Conservation (phyloP, 1,284 basidiomycete species). For the Trichosporon sp. region DNA sequence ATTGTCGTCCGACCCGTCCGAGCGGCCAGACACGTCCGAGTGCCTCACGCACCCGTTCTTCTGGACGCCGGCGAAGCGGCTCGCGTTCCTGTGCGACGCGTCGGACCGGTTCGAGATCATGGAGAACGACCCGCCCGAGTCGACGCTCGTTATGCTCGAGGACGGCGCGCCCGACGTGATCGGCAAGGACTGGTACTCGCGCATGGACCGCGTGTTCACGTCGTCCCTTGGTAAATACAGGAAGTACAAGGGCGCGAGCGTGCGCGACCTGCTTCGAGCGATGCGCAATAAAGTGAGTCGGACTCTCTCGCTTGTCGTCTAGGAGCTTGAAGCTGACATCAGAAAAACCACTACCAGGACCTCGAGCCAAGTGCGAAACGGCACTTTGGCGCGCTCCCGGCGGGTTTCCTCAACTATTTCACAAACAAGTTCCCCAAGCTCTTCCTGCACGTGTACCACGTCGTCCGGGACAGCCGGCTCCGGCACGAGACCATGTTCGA, state of each 20-base stretch:
- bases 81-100: conserved; percentile 92
- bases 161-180: conserved; percentile 63
- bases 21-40: conserved; percentile 78
- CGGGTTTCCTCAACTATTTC: conserved; percentile 89
- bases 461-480: conserved; percentile 63
- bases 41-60: conserved; percentile 93
- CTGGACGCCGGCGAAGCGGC: conserved; percentile 80
- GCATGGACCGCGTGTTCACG: conserved; percentile 82
- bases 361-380: conserved; percentile 82
- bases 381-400: conserved; percentile 81
- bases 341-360: conserved; percentile 96
- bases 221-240: conserved; percentile 94
- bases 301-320: background rate
- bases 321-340: conserved; percentile 18
- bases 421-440: conserved; percentile 83
- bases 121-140: conserved; percentile 82
- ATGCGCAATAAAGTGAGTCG: conserved; percentile 82
- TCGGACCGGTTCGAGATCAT: conserved; percentile 98
- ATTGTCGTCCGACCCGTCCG: conserved; percentile 67
- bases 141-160: conserved; percentile 72
- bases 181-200: conserved; percentile 78
- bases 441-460: conserved; percentile 85
- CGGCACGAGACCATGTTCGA: conserved; percentile 78
- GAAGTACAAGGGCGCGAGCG: conserved; percentile 85
- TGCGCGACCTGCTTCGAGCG: conserved; percentile 87